phyloP scores from a whole-genome alignment of 805 yeast genomes.

The Candida qinlingensis region DNA sequence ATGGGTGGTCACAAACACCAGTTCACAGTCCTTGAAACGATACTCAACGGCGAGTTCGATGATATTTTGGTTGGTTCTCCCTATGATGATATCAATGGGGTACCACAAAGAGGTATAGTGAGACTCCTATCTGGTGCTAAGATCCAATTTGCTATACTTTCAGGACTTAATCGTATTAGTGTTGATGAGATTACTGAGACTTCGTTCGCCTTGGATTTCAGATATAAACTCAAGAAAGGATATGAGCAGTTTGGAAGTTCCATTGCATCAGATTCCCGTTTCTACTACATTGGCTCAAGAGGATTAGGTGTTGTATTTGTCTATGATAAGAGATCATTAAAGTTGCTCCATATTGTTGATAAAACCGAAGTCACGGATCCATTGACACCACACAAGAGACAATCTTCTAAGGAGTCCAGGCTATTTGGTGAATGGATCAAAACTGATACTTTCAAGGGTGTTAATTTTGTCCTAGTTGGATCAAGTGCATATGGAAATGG shows the following conservation, averaged over 20 bases:
- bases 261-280: constrained; percentile 24
- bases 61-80: constrained; percentile 44
- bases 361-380: constrained; percentile 7
- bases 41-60: not conserved
- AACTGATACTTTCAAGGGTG: constrained; percentile 14
- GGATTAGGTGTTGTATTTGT: constrained; percentile 35
- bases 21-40: constrained; percentile 29
- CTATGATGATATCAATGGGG: constrained; percentile 28
- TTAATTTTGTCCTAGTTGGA: constrained; percentile 9
- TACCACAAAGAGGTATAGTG: constrained; percentile 33
- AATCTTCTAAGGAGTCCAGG: constrained; percentile 10
- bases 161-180: constrained; percentile 5
- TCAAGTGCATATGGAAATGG: constrained; percentile 19
- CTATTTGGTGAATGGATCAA: constrained; percentile 18
- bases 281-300: constrained; percentile 32
- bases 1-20: constrained; percentile 37
- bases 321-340: constrained; percentile 20
- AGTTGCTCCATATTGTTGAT: constrained; percentile 12
- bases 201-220: not conserved
- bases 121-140: constrained; percentile 27
- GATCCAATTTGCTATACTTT: constrained; percentile 12
- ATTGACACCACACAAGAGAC: not conserved
- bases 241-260: constrained; percentile 41
- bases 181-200: constrained; percentile 1
- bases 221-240: constrained; percentile 14